phyloP scores from a whole-genome alignment of 768 basidiomycete species.

The Tulasnella sp. region DNA sequence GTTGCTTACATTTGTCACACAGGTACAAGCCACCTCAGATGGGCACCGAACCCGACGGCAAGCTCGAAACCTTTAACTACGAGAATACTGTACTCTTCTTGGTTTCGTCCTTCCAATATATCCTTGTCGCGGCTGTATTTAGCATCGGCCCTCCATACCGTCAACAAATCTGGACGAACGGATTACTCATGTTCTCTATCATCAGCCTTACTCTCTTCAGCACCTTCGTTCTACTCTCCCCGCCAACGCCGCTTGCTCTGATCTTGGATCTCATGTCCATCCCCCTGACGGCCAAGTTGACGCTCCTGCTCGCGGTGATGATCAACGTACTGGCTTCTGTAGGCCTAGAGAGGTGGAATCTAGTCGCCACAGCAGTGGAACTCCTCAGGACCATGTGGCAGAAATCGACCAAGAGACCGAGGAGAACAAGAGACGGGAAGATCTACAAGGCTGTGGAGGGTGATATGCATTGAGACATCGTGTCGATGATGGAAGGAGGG shows the following conservation, averaged over 20 bases:
- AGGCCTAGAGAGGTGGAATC: constrained; percentile 64
- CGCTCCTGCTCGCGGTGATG: constrained; percentile 54
- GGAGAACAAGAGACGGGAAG: constrained; percentile 52
- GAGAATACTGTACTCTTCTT: constrained; percentile 91
- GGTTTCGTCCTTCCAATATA: constrained; percentile 97
- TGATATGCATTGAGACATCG: constrained; percentile 39
- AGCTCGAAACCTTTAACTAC: constrained; percentile 74
- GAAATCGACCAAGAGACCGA: constrained; percentile 30
- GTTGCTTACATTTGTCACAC: constrained; percentile 4
- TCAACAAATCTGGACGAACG: constrained; percentile 89
- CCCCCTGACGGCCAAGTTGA: constrained; percentile 52
- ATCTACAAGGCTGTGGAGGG: constrained; percentile 79
- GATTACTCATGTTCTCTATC: constrained; percentile 72
- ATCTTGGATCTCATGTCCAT: constrained; percentile 70
- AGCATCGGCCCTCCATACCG: constrained; percentile 97
- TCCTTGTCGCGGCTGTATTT: constrained; percentile 92
- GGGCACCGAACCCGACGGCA: constrained; percentile 40
- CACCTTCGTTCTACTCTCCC: constrained; percentile 60
- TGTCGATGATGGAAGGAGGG: too few species aligned
- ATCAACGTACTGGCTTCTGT: constrained; percentile 63
- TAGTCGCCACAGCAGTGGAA: constrained; percentile 41
- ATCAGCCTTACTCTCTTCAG: constrained; percentile 59
- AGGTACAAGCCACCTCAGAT: constrained; percentile 72
- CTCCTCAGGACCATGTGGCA: constrained; percentile 28
- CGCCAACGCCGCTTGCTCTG: constrained; percentile 45